Evolutionary conservation across 768 basidiomycete species (phyloP).

Genomic region (Lactarius sanguifluus): DNA sequence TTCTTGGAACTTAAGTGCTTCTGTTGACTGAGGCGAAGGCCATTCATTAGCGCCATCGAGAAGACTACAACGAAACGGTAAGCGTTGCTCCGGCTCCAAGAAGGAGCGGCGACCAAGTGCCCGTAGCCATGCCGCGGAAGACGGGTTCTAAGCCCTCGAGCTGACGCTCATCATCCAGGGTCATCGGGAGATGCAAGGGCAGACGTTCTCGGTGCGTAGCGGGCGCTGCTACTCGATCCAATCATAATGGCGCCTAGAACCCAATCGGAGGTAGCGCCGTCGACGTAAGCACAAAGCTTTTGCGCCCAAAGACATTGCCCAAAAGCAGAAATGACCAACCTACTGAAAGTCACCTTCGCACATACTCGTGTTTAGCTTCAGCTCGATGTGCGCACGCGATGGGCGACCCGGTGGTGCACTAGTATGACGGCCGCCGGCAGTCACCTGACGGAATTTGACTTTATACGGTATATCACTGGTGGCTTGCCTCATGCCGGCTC

Average conservation of each 20-base stretch:
- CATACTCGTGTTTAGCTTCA: conserved; percentile 15
- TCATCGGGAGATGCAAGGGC: conserved; percentile 19
- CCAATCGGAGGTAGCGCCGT: conserved; percentile 18
- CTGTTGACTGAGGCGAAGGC: neutral
- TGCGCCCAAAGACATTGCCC: neutral
- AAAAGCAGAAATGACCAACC: conserved; percentile 11
- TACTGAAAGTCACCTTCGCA: neutral
- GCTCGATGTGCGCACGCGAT: conserved; percentile 12
- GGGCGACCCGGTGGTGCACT: neutral
- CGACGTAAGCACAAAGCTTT: conserved; percentile 19
- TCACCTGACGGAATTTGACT: conserved; percentile 27
- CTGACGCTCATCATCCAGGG: conserved; percentile 18
- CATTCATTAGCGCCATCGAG: conserved; percentile 10
- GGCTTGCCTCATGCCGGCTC: conserved; percentile 19
- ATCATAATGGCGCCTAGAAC: conserved; percentile 17
- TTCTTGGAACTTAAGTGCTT: neutral
- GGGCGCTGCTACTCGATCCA: conserved; percentile 19
- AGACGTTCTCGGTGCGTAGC: conserved; percentile 23
- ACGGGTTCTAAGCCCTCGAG: conserved; percentile 3
- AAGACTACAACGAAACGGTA: neutral
- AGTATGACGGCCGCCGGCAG: neutral
- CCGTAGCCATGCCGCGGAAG: conserved; percentile 1
- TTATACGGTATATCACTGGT: conserved; percentile 10
- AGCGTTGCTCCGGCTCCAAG: neutral
- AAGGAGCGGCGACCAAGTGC: conserved; percentile 3